Base-by-base conservation (phyloP, 2,329 filamentous ascomycete genomes). In the Beauveria scarabaeidicola region DNA sequence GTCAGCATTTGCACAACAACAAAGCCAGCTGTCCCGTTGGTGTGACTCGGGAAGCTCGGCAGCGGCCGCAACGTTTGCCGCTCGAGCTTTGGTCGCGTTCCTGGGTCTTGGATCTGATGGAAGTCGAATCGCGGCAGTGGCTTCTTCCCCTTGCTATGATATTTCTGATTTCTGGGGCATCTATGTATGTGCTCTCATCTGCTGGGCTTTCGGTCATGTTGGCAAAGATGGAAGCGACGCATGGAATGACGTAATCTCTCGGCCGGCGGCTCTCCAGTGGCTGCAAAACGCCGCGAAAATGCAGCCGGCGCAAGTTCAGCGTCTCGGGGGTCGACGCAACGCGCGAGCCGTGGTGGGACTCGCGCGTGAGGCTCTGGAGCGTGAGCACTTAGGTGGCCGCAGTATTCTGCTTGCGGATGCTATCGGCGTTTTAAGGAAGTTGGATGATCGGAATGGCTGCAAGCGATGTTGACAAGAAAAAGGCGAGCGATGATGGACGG, bases 111-210 rank as follows among this genome's bases (percentile, higher is more conserved):
- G 61, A 5, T 36, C 61, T 23, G 51, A 53, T 21, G 46, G 43
- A 4, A 43, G 36, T 23, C 38, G 50, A 2, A 47, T 5, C 7
- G 27, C 3, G 54, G 59, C 27, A 11, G 64, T 48, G 57, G 60
- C 65, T 29, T 63, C 60, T 25, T 63, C 64, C 17, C 51, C 62
- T 13, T 68, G 70, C 60, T 66, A 63, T 19, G 74, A 78, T 56
- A 71, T 83, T 46, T 77, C 76, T 2, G 75, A 81, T 62, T 82
- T 80, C 65, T 83, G 81, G 81, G 77, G 73, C 36, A 65, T 84
- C 52, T 84, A 85, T 65, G 77, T 81, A 8, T 83, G 81, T 62
- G 73, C 80, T 8, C 73, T 86, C 53, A 80, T 85, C 63, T 83
- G 79, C 71, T 86, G 83, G 83, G 81, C 81, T 1, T 81, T 79